These are phyloP conservation scores for Colletotrichum lentis DNA, from an alignment of 2,329 filamentous ascomycete genomes.

Conservation along the genomic window DNA sequence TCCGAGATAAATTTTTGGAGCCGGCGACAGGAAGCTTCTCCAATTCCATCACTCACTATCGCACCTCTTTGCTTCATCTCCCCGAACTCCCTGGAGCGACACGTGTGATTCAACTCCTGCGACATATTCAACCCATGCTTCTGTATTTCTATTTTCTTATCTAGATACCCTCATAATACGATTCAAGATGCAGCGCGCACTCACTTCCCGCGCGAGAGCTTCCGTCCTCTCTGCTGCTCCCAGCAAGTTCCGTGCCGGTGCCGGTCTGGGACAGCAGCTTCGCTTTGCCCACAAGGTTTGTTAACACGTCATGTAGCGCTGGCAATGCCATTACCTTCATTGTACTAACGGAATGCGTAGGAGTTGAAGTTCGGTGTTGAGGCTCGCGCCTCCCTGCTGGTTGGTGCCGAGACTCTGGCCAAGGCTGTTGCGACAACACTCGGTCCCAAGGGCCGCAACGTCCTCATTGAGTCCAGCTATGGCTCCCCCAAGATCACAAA, in stretches of 20 bases:
- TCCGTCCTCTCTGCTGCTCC: constrained; percentile 78
- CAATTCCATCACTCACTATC: constrained; percentile 33
- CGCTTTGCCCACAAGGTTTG: constrained; percentile 96
- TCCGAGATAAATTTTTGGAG: constrained; percentile 55
- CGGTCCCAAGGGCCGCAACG: constrained; percentile 97
- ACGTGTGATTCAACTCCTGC: constrained; percentile 42
- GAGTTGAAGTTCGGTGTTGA: constrained; percentile 99
- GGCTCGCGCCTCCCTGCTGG: constrained; percentile 84
- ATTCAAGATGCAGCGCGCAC: constrained; percentile 89
- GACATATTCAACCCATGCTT: constrained; percentile 45
- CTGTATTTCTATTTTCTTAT: constrained; percentile 44
- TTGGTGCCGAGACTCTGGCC: constrained; percentile 95
- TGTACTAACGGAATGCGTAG: constrained; percentile 58
- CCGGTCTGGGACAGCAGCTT: constrained; percentile 82
- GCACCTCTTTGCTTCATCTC: constrained; percentile 42
- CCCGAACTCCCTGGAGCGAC: constrained; percentile 42
- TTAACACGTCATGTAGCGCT: constrained; percentile 24
- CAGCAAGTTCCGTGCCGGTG: constrained; percentile 69
- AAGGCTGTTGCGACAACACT: constrained; percentile 96
- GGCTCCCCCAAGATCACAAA: constrained; percentile 99
- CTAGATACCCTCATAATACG: constrained; percentile 44
- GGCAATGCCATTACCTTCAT: constrained; percentile 36
- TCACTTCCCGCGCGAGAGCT: constrained; percentile 81
- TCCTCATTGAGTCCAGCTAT: constrained; percentile 97
- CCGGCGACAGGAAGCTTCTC: constrained; percentile 32